Base-by-base conservation (phyloP, 805 yeast species). In the Scheffersomyces ergatensis region DNA sequence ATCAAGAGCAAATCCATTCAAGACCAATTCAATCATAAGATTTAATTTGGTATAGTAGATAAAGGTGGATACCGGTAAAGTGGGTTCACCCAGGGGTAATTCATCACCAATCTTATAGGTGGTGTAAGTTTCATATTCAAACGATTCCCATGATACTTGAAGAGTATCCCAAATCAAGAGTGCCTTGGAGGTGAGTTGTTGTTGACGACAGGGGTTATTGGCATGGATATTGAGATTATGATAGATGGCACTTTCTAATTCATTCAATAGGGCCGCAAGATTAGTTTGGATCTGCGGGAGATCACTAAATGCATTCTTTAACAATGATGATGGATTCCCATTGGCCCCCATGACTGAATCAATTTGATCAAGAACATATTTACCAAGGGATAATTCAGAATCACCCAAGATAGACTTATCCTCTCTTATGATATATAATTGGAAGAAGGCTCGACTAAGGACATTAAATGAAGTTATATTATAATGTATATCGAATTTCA, bases 171-270 rank as follows among this genome's bases (percentile, higher is more conserved):
- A 87, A 48, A 34, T 74, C 52, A 40, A 80, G 54, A 53, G 75
- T 67, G 53, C 82, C 68, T 47, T 82, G 66, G 52, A 83, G 63
- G 46, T 53, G 34, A 84, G 77, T 57, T 88, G 96, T 47, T 97
- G 78, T 54, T 88, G 89, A 41, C 96, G 74, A 37, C 95, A 80
- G 26, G 89, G 81, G 53, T 92, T 92, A 57, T 82, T 59, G 7
- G 62, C 70, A 31, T 43, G 49, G 1, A 52, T 46, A 2, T 61
- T 57, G 24, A 69, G 35, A 26, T 55, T 51, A 33, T 64, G 68
- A 42, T 65, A 66, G 4, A 54, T 36, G 17, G 74, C 75, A 30
- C 69, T 55, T 51, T 80, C 73, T 30, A 77, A 54, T 52, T 83
- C 80, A 42, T 59, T 63, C 26, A 77, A 33, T 11, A 78, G 51